Evolutionary conservation across 106 monocot species (phyloP).

Genomic region (Allium sativum): DNA sequence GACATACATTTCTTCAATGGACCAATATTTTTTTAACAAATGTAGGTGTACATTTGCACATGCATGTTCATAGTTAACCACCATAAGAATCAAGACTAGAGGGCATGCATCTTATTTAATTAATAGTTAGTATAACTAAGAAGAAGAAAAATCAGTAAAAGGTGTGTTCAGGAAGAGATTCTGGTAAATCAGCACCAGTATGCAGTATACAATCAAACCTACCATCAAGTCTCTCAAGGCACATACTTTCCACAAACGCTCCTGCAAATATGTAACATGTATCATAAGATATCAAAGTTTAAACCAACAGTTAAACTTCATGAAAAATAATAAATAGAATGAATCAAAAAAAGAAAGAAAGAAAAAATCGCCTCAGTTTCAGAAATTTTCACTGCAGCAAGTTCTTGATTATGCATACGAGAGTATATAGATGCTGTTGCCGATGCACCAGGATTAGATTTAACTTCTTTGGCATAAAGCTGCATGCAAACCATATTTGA

Average conservation of each 20-base stretch:
- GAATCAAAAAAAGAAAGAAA: slow-evolving; percentile 3
- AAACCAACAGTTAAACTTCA: background rate
- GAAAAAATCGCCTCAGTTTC: slow-evolving; percentile 34
- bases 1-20: too few species aligned
- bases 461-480: slow-evolving; percentile 79
- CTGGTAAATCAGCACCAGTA: background rate
- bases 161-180: too few species aligned
- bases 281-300: background rate
- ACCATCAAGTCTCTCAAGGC: slow-evolving; percentile 97
- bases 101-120: too few species aligned
- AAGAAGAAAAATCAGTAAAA: too few species aligned
- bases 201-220: slow-evolving; percentile 15
- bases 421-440: slow-evolving; percentile 64
- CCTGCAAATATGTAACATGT: slow-evolving; percentile 33
- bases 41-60: too few species aligned
- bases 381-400: slow-evolving; percentile 15
- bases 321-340: background rate
- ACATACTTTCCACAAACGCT: slow-evolving; percentile 70
- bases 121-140: too few species aligned
- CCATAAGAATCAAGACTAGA: too few species aligned
- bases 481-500: slow-evolving; percentile 81
- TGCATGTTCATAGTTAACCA: too few species aligned
- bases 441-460: slow-evolving; percentile 59
- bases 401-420: slow-evolving; percentile 39
- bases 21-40: too few species aligned